A percentile compares a stretch with the other conserved stretches of the same genome.
Conservation (phyloP, 305 asterid species). For the Ajuga reptans region DNA sequence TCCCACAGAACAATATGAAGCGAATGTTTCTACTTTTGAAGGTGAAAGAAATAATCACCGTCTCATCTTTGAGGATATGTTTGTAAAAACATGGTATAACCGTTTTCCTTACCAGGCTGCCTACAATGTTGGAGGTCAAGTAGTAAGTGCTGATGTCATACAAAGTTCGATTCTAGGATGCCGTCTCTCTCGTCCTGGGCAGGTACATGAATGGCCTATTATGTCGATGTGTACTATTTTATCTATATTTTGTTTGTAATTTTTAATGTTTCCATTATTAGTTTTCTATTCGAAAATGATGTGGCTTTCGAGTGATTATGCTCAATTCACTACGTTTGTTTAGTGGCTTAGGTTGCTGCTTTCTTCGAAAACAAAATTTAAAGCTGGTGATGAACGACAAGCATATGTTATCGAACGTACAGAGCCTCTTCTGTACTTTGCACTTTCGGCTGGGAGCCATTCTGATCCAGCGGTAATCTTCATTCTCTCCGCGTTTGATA, state of each 20-base stretch:
- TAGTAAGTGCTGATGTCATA: slow-evolving; percentile 75
- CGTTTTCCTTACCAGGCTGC: slow-evolving; percentile 61
- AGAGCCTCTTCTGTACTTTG: slow-evolving; percentile 88
- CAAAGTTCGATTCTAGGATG: slow-evolving; percentile 81
- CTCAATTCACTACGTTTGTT: slow-evolving; percentile 30
- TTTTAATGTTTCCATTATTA: not conserved
- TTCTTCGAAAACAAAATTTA: slow-evolving; percentile 66
- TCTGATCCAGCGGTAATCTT: slow-evolving; percentile 88
- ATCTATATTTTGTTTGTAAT: too few species aligned
- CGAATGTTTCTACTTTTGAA: slow-evolving; percentile 73
- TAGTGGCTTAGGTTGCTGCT: slow-evolving; percentile 89
- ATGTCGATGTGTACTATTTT: not conserved
- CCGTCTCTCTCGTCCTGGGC: slow-evolving; percentile 78
- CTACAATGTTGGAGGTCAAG: slow-evolving; percentile 81
- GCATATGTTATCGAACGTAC: slow-evolving; percentile 60
- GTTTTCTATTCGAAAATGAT: not conserved
- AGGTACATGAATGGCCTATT: slow-evolving; percentile 39
- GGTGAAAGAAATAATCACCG: slow-evolving; percentile 33
- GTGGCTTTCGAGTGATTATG: not conserved
- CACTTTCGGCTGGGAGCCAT: slow-evolving; percentile 85
- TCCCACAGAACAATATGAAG: slow-evolving; percentile 83
- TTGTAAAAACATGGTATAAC: slow-evolving; percentile 20
- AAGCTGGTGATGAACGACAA: slow-evolving; percentile 68
- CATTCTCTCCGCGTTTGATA: not conserved
- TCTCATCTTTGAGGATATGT: not conserved